Evolutionary conservation across 768 basidiomycete species (phyloP), one percentile per base, ranked within the genome.

Genomic region (Lentinula boryana): DNA sequence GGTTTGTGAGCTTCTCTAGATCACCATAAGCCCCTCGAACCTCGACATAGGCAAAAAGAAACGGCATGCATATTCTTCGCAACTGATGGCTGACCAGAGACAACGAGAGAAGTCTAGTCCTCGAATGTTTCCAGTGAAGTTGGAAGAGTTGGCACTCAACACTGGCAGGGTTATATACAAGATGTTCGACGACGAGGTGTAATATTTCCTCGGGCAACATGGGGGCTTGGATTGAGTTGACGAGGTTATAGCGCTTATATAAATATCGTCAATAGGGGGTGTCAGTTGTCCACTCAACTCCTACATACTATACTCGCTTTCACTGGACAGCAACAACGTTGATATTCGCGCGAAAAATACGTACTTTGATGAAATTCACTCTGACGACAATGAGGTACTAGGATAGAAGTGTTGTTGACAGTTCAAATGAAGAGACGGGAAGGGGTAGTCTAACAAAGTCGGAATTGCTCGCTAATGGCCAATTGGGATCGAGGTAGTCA

Each of bases 11-110:
- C 40, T 56, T 56, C 21, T 40, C 18, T 13, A 56, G 23, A 43
- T 56, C 55, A 16, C 55, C 55, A 32, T 56, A 32, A 38, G 40
- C 38, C 3, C 55, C 55, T 40, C 40, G 18, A 43, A 56, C 40
- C 55, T 56, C 55, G 55, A 56, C 40, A 23, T 56, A 56, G 16
- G 55, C 55, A 31, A 56, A 56, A 21, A 56, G 55, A 32, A 56
- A 41, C 9, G 55, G 55, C 55, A 41, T 56, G 38, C 55, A 56
- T 40, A 56, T 56, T 56, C 55, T 56, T 43, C 55, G 38, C 4
- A 56, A n/a, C 27, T 56, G 55, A 27, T n/a, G n/a, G 27, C 21
- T 56, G 55, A 12, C 40, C 27, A 44, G 40, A 41, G 55, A 40
- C 18, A 56, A 41, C 4, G 55, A 32, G 40, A 56, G 21, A 32